phyloP scores from a whole-genome alignment of 2,329 filamentous ascomycete genomes.

The Zymoseptoria crescenta region DNA sequence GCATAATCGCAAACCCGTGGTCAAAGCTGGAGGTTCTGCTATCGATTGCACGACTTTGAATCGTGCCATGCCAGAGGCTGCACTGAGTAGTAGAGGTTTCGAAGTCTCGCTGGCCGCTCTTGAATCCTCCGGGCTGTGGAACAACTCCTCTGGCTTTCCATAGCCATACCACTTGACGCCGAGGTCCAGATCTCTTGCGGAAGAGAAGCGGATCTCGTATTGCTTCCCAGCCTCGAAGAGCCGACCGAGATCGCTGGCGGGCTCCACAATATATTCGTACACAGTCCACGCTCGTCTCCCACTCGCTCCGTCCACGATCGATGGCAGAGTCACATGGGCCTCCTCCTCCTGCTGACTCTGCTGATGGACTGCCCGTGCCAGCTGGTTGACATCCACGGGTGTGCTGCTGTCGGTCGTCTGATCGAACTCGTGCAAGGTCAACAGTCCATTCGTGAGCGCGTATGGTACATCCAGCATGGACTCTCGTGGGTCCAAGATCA shows the following conservation, averaged over 20 bases:
- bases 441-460: no score
- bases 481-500: no score
- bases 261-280: slow-evolving; percentile 9
- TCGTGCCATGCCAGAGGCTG: no score
- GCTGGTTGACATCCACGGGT: no score
- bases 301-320: neutral
- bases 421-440: no score
- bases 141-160: neutral
- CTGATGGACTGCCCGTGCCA: no score
- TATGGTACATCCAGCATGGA: no score
- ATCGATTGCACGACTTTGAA: no score
- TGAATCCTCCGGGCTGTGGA: neutral
- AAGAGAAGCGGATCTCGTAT: slow-evolving; percentile 9
- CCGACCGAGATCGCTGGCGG: slow-evolving; percentile 6
- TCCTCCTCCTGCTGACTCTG: neutral
- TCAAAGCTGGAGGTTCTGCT: no score
- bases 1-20: no score
- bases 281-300: slow-evolving; percentile 3
- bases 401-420: no score
- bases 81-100: no score
- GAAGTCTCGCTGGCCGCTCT: neutral
- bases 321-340: neutral
- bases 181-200: slow-evolving; percentile 3
- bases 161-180: slow-evolving; percentile 7
- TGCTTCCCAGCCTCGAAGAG: slow-evolving; percentile 10